Evolutionary conservation across 305 asterid species (phyloP).

Genomic region (Rubia tinctorum): DNA sequence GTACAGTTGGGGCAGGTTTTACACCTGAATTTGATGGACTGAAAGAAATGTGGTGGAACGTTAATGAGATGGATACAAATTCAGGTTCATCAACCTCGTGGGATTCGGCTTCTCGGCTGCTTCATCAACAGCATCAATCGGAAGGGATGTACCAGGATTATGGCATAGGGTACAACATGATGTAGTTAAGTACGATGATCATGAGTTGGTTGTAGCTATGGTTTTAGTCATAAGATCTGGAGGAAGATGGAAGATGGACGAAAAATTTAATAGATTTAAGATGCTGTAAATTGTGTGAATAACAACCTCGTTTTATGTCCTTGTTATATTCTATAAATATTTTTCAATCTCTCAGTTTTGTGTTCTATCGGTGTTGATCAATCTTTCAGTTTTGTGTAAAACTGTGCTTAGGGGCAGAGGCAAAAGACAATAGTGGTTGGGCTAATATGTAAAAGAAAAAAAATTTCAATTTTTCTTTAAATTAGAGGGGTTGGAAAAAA

Average conservation of each 20-base stretch:
- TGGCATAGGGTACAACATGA: constrained; percentile 38
- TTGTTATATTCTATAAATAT: constrained; percentile 11
- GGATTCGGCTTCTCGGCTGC: constrained; percentile 39
- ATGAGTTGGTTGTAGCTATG: constrained; percentile 11
- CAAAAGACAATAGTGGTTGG: too few relatives aligned
- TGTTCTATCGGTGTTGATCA: too few relatives aligned
- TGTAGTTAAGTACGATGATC: constrained; percentile 15
- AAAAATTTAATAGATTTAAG: not conserved
- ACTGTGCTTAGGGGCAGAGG: too few relatives aligned
- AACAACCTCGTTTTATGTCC: constrained; percentile 30
- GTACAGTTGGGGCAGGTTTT: constrained; percentile 13
- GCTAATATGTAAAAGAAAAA: too few relatives aligned
- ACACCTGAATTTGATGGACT: constrained; percentile 38
- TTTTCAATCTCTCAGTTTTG: constrained; percentile 9
- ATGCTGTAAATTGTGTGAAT: constrained; percentile 56
- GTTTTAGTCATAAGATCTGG: constrained; percentile 20
- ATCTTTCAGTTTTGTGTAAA: too few relatives aligned
- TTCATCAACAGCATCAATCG: constrained; percentile 28
- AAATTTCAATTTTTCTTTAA: too few relatives aligned
- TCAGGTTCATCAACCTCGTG: constrained; percentile 42
- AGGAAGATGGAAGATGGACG: constrained; percentile 6
- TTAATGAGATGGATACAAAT: constrained; percentile 41
- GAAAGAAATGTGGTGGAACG: constrained; percentile 58
- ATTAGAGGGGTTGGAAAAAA: too few relatives aligned
- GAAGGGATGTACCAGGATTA: constrained; percentile 43